Evolutionary conservation across 495 filamentous ascomycete species (phyloP), one percentile per base, ranked within the genome.

Genomic region (Penicillium mononematosum): DNA sequence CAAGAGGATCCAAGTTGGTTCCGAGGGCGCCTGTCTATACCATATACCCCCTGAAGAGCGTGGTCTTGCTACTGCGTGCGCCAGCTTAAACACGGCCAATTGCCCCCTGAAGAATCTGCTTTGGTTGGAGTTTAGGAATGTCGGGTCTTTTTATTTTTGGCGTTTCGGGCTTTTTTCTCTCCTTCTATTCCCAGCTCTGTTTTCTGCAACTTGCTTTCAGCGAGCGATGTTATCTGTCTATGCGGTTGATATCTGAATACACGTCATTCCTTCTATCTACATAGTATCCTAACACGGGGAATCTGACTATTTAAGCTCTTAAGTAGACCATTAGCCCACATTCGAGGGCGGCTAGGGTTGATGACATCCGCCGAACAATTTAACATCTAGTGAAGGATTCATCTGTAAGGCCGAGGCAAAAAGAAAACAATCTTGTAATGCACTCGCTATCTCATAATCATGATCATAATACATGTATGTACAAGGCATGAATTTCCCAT

Each of bases 61-160:
- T 22, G 27, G 8, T 34, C 4, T 49, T 44, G 45, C 55, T 50
- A n/a, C 17, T 17, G 14, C 19, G 31, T 17, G 14, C 19, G 31
- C 32, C 20, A 6, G 14, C 31, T 46, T 25, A 39, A 20, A 29
- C 22, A 31, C 20, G 7, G 22, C 49, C 36, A 45, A 25, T 29
- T 36, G 36, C 39, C 38, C 42, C 24, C 46, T 32, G 31, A 44
- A 58, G 45, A 22, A 27, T 56, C 53, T 56, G 19, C 16, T 52
- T 65, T 61, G 38, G 55, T 45, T n/a, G 66, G 66, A 60, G 64
- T 69, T 67, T 41, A 41, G 59, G 56, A 53, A 39, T 58, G 9
- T 50, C 43, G 49, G 27, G 34, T 58, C 46, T 29, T 29, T 52
- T 56, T 46, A 53, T 56, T 9, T 51, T 54, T 58, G 64, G 66